Conservation (phyloP, 1,284 basidiomycete species). For the Tilletia caries region DNA sequence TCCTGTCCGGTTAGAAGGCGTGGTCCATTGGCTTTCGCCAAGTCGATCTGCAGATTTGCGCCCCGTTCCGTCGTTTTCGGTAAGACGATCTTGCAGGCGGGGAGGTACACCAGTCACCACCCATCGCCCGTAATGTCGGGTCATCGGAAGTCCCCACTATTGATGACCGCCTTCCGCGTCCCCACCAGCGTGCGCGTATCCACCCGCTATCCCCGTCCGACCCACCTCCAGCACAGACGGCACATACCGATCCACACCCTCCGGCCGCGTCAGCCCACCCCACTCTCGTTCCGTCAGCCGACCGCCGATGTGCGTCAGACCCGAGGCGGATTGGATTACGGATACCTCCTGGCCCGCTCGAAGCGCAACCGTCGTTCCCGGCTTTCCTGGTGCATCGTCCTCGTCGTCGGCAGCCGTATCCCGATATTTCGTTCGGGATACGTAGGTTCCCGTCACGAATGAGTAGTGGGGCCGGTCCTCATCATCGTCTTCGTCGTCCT, state of each 20-base stretch:
- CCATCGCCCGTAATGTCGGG: too few relatives aligned
- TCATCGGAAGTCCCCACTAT: too few relatives aligned
- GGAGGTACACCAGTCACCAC: too few relatives aligned
- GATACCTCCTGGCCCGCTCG: slow-evolving; percentile 63
- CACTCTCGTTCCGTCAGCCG: slow-evolving; percentile 64
- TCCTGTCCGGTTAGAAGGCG: too few relatives aligned
- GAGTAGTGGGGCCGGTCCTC: slow-evolving; percentile 69
- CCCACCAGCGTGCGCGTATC: slow-evolving; percentile 62
- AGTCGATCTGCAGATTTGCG: too few relatives aligned
- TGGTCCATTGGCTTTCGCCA: too few relatives aligned
- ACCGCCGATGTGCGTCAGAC: slow-evolving; percentile 58
- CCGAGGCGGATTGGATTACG: slow-evolving; percentile 52
- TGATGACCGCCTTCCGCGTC: neutral
- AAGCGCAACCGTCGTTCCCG: slow-evolving; percentile 57
- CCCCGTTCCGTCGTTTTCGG: too few relatives aligned
- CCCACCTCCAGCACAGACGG: slow-evolving; percentile 83
- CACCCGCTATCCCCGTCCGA: slow-evolving; percentile 79
- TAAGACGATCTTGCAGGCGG: too few relatives aligned
- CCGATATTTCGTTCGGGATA: slow-evolving; percentile 69
- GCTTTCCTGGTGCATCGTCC: slow-evolving; percentile 15
- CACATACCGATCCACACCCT: slow-evolving; percentile 67
- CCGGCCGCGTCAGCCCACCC: slow-evolving; percentile 74
- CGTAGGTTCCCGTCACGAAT: slow-evolving; percentile 78
- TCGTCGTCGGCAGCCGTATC: slow-evolving; percentile 15
- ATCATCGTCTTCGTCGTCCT: slow-evolving; percentile 32